Evolutionary conservation across 371 early-diverging fungal genomes (phyloP).

Genomic region (Catenaria anguillulae): DNA sequence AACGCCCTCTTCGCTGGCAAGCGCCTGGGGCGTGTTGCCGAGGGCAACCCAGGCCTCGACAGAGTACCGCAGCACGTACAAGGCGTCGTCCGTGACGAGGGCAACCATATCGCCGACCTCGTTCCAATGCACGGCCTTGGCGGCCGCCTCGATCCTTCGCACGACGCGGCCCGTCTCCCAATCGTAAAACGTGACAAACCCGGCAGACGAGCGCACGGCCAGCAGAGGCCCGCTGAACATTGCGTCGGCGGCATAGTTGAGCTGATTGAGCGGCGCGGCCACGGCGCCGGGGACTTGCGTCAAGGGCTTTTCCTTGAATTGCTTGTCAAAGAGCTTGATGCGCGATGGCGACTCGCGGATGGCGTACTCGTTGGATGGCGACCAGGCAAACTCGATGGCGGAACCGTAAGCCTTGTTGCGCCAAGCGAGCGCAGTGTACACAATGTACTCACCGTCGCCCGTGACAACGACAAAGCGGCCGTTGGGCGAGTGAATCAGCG

Average conservation of each 20-base stretch:
- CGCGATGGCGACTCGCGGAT: constrained; percentile 77
- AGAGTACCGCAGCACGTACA: constrained; percentile 81
- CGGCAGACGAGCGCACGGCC: constrained; percentile 58
- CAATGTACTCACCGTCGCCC: constrained; percentile 97
- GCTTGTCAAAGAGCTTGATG: constrained; percentile 68
- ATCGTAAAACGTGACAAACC: constrained; percentile 83
- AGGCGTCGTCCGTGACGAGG: constrained; percentile 79
- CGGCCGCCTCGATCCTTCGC: constrained; percentile 84
- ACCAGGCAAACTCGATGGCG: constrained; percentile 94
- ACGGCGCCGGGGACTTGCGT: too few relatives aligned
- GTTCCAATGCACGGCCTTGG: constrained; percentile 82
- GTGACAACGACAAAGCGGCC: constrained; percentile 96
- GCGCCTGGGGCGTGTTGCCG: constrained; percentile 44
- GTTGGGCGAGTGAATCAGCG: constrained; percentile 91
- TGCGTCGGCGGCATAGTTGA: constrained; percentile 73
- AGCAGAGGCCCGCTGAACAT: constrained; percentile 88
- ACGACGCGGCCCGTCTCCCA: constrained; percentile 86
- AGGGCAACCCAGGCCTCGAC: constrained; percentile 22
- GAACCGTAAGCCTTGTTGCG: constrained; percentile 95
- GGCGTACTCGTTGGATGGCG: constrained; percentile 80
- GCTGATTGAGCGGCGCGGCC: constrained; percentile 38
- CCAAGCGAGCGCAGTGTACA: constrained; percentile 98
- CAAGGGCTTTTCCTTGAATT: constrained; percentile 69
- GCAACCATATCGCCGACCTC: constrained; percentile 82
- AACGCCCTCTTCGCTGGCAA: constrained; percentile 82